Base-by-base conservation (phyloP, 805 yeast genomes). In the Ogataea chonburiensis region DNA sequence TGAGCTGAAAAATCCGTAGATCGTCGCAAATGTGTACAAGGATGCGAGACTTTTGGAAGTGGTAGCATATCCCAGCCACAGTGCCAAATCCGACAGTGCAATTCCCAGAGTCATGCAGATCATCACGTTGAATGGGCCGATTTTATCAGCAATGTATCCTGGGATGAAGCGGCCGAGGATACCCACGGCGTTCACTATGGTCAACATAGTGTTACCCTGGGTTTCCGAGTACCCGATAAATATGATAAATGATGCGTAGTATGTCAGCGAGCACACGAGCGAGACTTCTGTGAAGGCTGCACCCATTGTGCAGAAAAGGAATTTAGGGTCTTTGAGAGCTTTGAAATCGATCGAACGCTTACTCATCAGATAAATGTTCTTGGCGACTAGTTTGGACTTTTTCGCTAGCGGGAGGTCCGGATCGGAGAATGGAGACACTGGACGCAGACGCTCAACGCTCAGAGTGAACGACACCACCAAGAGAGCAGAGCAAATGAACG, bases 61-160 rank as follows among this genome's bases (percentile, higher is more conserved):
- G 11, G 52, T 40, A 1, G 81, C 81, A 42, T 75, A 70, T 1
- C 86, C 86, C 8, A 78, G 56, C 85, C 86, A 79, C 10, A 80
- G 47, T 0, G 64, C 66, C 24, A 79, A 57, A 11, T 73, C 66
- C 18, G 71, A 55, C 0, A 77, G n/a, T 1, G 67, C 56, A 16
- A 73, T 66, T 6, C 75, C 58, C 3, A 56, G 21, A n/a, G 73
- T 55, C 63, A 78, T 69, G 3, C 65, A 28, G 8, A 68, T 55
- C 73, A 78, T 73, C 35, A 77, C 67, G 51, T 79, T 81, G 55
- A 71, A 78, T 15, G 71, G 64, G 3, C 87, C 87, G 31, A 64
- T 46, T 19, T 52, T 33, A 49, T 78, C 85, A 3, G 84, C 79
- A 4, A 69, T 40, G 31, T 63, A 56, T 3, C 81, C 83, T 0